Base-by-base conservation (phyloP, 805 yeast species). In the Zygoascus flipseniorum region DNA sequence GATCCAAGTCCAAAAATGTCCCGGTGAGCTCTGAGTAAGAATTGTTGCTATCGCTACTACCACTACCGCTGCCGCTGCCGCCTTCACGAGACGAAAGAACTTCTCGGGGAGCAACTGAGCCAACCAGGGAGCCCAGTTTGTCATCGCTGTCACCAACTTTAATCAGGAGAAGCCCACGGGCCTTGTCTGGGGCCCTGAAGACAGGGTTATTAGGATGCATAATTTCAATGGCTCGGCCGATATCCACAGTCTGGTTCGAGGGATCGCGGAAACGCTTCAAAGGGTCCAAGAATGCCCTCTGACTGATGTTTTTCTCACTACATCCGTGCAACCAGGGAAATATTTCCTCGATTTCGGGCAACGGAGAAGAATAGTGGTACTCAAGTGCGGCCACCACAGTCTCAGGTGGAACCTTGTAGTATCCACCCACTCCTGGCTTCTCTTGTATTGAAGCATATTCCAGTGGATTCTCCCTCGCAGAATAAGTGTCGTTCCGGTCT, bases 261-360 rank as follows among this genome's bases (percentile, higher is more conserved):
- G 53, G 54, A 57, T 56, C 56, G 18, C 58, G 46, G 61, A 69
- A 57, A 23, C 64, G 55, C 31, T 54, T 54, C 51, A 43, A 43
- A 5, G 71, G 72, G 52, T 69, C 70, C 44, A 66, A 54, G 60
- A 67, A 80, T 71, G 66, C 75, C 45, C 76, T 68, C 61, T 81
- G 85, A 23, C 83, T 78, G 43, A 75, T 70, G 61, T 81, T 80
- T 37, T 75, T 72, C 13, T 73, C 74, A 56, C 83, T 81, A 45
- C 86, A 72, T 0, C 95, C 93, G 65, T 90, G 96, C 26, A 88
- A 72, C 97, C 97, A 89, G 0, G 97, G 97, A 61, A 89, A 90
- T 76, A 90, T 79, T 10, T 63, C 63, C 23, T 74, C 77, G 18
- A 90, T 83, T 2, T 78, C 78, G 0, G 97, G 96, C 43, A 83